Evolutionary conservation across 371 early-diverging fungal species (phyloP).

Genomic region (Furculomyces boomerangus): DNA sequence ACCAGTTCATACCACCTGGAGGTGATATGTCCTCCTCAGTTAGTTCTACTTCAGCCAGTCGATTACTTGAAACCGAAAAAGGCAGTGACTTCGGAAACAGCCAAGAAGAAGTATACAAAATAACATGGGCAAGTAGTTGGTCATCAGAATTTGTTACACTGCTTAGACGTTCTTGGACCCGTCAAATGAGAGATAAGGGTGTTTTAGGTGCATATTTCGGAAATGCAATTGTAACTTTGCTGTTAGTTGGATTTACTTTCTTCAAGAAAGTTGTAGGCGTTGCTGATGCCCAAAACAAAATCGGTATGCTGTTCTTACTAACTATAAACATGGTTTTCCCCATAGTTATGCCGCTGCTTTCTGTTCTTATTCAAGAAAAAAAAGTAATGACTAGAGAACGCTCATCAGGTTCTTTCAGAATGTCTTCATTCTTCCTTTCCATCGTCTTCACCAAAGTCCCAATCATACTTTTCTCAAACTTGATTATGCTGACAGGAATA

Average conservation of each 20-base stretch:
- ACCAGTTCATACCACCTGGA: neutral
- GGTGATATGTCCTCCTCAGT: slow-evolving; percentile 5
- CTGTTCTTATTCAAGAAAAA: slow-evolving; percentile 12
- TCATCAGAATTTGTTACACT: slow-evolving; percentile 9
- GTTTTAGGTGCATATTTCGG: slow-evolving; percentile 6
- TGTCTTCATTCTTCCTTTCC: slow-evolving; percentile 15
- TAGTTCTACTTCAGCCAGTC: slow-evolving; percentile 4
- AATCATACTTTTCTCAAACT: slow-evolving; percentile 6
- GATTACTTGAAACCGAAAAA: neutral
- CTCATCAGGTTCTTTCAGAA: slow-evolving; percentile 16
- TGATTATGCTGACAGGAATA: slow-evolving; percentile 9
- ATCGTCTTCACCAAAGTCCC: slow-evolving; percentile 10
- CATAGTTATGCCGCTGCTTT: slow-evolving; percentile 12
- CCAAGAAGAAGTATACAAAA: neutral
- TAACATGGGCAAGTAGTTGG: slow-evolving; percentile 14
- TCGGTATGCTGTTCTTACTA: slow-evolving; percentile 17
- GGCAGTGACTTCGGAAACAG: neutral
- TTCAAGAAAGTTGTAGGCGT: slow-evolving; percentile 15
- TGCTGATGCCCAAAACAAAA: slow-evolving; percentile 17
- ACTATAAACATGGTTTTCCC: slow-evolving; percentile 12
- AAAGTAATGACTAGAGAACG: slow-evolving; percentile 18
- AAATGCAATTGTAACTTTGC: slow-evolving; percentile 6
- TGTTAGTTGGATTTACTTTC: slow-evolving; percentile 18
- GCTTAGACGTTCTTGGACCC: slow-evolving; percentile 16
- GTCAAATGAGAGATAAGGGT: slow-evolving; percentile 11